Percentiles rank a stretch among this genome's conserved stretches.
Evolutionary conservation across 2,329 filamentous ascomycete species (phyloP).

Genomic region (Cordyceps cicadae): DNA sequence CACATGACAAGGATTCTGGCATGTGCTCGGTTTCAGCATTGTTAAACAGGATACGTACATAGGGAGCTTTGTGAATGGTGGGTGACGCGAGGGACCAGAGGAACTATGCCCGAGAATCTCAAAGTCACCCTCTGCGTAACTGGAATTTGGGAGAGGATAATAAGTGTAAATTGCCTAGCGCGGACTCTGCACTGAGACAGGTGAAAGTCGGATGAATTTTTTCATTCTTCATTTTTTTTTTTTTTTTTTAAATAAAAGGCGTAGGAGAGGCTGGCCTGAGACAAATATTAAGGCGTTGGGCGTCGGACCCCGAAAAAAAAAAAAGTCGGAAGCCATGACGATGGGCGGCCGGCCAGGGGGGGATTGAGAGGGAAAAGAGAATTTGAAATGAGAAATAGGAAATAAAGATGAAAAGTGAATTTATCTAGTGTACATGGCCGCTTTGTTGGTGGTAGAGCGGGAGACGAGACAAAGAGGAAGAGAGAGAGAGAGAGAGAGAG

Average conservation of each 20-base stretch:
- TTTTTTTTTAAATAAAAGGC: neutral
- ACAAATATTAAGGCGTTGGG: neutral
- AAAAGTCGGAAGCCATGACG: neutral
- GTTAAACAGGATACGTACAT: too few species aligned
- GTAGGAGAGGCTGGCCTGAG: slow-evolving; percentile 1
- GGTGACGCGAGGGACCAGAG: too few species aligned
- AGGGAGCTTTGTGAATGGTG: too few species aligned
- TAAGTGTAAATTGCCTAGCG: neutral
- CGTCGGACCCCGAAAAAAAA: neutral
- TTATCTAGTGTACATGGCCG: neutral
- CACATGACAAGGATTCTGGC: neutral
- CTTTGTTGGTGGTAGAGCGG: neutral
- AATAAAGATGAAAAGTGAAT: neutral
- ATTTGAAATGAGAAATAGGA: too few species aligned
- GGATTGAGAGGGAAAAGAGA: neutral
- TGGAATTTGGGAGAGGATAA: neutral
- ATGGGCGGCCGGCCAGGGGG: neutral
- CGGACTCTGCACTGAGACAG: neutral
- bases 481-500: neutral
- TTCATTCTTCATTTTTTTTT: too few species aligned
- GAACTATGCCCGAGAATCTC: too few species aligned
- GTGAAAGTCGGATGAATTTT: neutral
- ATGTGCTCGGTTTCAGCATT: neutral
- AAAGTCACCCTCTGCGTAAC: neutral
- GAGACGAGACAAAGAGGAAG: neutral